These are phyloP conservation scores for Mycena metata DNA, from an alignment of 768 basidiomycete species.

Conservation along the genomic window DNA sequence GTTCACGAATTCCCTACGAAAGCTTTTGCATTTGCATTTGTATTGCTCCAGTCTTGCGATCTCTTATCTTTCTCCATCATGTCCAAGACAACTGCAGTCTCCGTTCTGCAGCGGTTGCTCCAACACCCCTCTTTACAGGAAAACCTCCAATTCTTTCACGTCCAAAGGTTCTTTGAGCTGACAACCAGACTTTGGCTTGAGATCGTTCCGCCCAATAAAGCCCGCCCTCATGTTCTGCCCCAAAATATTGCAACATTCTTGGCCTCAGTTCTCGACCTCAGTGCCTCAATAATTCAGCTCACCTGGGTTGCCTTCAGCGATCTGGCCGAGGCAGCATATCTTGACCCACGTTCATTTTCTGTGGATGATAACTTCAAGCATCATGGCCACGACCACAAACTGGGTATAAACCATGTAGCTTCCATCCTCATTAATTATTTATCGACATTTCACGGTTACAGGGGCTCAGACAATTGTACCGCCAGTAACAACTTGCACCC, in stretches of 20 bases:
- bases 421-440: too few relatives aligned
- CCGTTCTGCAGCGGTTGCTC: too few relatives aligned
- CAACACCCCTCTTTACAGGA: too few relatives aligned
- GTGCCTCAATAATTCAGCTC: not conserved
- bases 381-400: not conserved
- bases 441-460: too few relatives aligned
- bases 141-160: constrained; percentile 9
- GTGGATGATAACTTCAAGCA: constrained; percentile 12
- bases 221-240: not conserved
- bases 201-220: constrained; percentile 4
- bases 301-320: too few relatives aligned
- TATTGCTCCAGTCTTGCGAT: too few relatives aligned
- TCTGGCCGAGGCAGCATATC: not conserved
- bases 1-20: too few relatives aligned
- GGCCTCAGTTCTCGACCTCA: not conserved
- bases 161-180: constrained; percentile 16
- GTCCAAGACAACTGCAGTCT: too few relatives aligned
- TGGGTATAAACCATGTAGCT: constrained; percentile 5
- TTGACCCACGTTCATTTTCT: not conserved
- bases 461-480: not conserved
- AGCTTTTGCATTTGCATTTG: too few relatives aligned
- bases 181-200: too few relatives aligned
- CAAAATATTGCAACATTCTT: not conserved
- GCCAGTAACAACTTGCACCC: not conserved
- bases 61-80: too few relatives aligned